Evolutionary conservation across 2,329 filamentous ascomycete genomes (phyloP), one percentile per base, ranked within the genome.

Genomic region (Ceratocystis papillata): DNA sequence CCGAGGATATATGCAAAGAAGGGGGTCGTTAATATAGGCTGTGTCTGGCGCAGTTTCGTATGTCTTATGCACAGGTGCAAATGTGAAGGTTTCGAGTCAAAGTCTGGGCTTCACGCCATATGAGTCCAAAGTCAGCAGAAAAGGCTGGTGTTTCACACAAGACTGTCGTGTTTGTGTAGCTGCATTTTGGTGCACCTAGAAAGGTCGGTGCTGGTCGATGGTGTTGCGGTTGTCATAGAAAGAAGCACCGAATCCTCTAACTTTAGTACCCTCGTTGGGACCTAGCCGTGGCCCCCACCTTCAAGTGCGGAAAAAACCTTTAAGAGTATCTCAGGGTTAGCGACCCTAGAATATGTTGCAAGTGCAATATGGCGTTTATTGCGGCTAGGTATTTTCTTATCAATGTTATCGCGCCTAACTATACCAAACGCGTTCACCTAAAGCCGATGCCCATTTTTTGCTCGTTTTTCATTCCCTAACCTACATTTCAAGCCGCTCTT

Each of bases 211-310:
- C 53, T 28, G 53, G 53, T 15, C 37, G 53, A 57, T 12, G 53
- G 15, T 55, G 46, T 22, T 48, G 48, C 53, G 22, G 28, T 33
- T 57, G 53, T 57, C 53, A 57, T 57, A 15, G 53, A 30, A 30
- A 57, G 48, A 53, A 53, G 48, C 48, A 53, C 48, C 48, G 48
- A 53, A 25, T 53, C 48, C 20, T 22, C 7, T 53, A 53, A 53
- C 48, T 25, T 25, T 53, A 10, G 46, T 48, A 46, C 44, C 44
- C 44, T 46, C 5, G 46, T n/a, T 33, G 15, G 20, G 46, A 48
- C 7, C 5, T 10, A 25, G 22, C 48, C 3, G 20, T 25, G 48
- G 48, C n/a, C 48, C 48, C 17, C 17, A 20, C 17, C 20, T 25
- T 25, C 22, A 10, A 12, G 3, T 53, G 8, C 25, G n/a, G 53